Percentiles rank a stretch among this genome's conserved stretches.
phyloP scores from a whole-genome alignment of 768 basidiomycete species.

The Tulasnella sp. region DNA sequence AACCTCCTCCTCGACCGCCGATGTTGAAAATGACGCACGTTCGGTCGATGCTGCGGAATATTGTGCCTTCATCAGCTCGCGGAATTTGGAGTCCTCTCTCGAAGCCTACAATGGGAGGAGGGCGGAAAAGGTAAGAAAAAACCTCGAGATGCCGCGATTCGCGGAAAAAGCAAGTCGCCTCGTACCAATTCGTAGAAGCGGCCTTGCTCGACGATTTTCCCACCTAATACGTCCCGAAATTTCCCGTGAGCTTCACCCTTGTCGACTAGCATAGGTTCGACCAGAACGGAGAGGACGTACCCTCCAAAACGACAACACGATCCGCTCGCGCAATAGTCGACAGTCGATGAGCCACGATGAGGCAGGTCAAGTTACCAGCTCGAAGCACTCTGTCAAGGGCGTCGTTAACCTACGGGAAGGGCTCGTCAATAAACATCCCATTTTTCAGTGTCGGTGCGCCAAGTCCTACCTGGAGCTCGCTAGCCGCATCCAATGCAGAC shows the following conservation, averaged over 20 bases:
- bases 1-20: not conserved
- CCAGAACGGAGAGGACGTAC: conserved; percentile 31
- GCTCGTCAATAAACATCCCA: not conserved
- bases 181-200: conserved; percentile 68
- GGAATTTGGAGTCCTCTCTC: conserved; percentile 67
- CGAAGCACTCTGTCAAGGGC: conserved; percentile 83
- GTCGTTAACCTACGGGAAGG: conserved; percentile 58
- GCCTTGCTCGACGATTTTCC: conserved; percentile 73
- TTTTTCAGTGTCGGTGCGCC: not conserved
- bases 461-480: conserved; percentile 56
- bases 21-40: not conserved
- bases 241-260: not conserved
- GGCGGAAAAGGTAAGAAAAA: not conserved
- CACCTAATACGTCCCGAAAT: conserved; percentile 39
- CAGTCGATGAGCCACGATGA: conserved; percentile 83
- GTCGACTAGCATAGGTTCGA: not conserved
- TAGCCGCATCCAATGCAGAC: conserved; percentile 72
- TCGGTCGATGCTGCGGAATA: conserved; percentile 43
- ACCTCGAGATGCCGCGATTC: conserved; percentile 15
- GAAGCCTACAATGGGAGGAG: conserved; percentile 42
- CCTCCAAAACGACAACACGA: conserved; percentile 82
- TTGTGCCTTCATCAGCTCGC: conserved; percentile 84
- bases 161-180: not conserved
- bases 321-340: conserved; percentile 88
- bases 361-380: conserved; percentile 71